Percentiles rank a stretch among this genome's conserved stretches.
phyloP scores from a whole-genome alignment of 2,329 filamentous ascomycete genomes.

The Trematosphaeria pertusa region DNA sequence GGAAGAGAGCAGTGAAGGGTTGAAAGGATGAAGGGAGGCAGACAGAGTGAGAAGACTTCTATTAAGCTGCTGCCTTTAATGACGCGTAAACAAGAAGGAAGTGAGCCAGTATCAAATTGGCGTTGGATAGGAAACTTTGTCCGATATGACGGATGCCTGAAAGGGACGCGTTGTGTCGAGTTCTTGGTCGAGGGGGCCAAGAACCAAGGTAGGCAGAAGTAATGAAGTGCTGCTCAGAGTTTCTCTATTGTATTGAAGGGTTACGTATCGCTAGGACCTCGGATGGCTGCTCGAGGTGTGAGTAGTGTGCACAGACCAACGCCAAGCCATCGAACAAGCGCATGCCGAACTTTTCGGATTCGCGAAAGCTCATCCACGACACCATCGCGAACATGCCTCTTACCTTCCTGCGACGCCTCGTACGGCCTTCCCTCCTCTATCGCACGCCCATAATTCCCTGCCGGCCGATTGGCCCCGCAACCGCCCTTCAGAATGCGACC shows the following conservation, averaged over 20 bases:
- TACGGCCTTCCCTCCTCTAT: conserved; percentile 43
- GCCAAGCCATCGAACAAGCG: conserved; percentile 13
- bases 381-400: conserved; percentile 45
- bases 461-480: conserved; percentile 28
- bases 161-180: no score
- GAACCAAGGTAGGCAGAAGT: no score
- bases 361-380: conserved; percentile 13
- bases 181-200: no score
- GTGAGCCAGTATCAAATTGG: background rate
- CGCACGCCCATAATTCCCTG: conserved; percentile 19
- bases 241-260: no score
- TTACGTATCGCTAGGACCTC: no score
- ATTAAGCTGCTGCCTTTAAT: conserved; percentile 4
- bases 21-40: background rate
- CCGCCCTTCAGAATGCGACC: conserved; percentile 18
- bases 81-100: background rate
- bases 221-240: no score
- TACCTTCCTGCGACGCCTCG: conserved; percentile 48
- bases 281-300: no score
- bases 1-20: background rate
- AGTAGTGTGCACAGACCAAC: conserved; percentile 19
- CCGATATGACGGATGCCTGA: no score
- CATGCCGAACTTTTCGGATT: conserved; percentile 23
- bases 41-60: background rate
- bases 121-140: no score